Evolutionary conservation across 805 yeast species (phyloP).

Genomic region (Starmerella floricola): DNA sequence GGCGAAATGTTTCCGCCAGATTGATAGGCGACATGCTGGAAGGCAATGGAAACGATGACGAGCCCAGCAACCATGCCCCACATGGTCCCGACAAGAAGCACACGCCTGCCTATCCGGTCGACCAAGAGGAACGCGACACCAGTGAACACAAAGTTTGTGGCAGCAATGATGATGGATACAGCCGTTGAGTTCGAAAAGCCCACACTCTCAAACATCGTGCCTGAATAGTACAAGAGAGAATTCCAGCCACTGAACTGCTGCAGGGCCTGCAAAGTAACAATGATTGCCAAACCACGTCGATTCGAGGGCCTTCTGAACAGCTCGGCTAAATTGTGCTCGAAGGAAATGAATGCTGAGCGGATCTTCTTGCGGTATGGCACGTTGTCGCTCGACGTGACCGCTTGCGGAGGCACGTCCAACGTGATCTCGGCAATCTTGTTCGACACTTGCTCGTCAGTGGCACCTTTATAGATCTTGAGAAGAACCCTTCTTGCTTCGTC

Average conservation of each 20-base stretch:
- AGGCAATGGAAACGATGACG: constrained; percentile 75
- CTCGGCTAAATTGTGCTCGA: constrained; percentile 26
- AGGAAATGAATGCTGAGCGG: constrained; percentile 20
- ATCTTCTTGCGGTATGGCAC: constrained; percentile 16
- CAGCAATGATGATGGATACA: constrained; percentile 85
- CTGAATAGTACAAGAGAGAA: constrained; percentile 87
- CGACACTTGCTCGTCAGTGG: constrained; percentile 52
- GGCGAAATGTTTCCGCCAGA: constrained; percentile 36
- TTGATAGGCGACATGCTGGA: constrained; percentile 65
- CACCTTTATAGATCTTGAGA: constrained; percentile 46
- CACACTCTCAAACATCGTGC: constrained; percentile 81
- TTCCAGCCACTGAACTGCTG: constrained; percentile 97
- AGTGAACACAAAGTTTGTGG: constrained; percentile 85
- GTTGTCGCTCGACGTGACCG: constrained; percentile 20
- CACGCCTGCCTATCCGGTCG: constrained; percentile 79
- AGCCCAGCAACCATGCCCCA: constrained; percentile 76
- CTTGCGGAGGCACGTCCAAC: constrained; percentile 21
- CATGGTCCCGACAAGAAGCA: constrained; percentile 61
- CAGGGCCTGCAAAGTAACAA: constrained; percentile 88
- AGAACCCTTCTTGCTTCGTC: constrained; percentile 61
- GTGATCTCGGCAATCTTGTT: constrained; percentile 49
- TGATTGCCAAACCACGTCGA: constrained; percentile 76
- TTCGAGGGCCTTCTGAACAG: constrained; percentile 40
- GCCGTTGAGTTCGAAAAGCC: constrained; percentile 89
- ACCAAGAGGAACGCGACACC: constrained; percentile 73